phyloP scores from a whole-genome alignment of 2,329 filamentous ascomycete species.

The Nigrospora sphaerica region DNA sequence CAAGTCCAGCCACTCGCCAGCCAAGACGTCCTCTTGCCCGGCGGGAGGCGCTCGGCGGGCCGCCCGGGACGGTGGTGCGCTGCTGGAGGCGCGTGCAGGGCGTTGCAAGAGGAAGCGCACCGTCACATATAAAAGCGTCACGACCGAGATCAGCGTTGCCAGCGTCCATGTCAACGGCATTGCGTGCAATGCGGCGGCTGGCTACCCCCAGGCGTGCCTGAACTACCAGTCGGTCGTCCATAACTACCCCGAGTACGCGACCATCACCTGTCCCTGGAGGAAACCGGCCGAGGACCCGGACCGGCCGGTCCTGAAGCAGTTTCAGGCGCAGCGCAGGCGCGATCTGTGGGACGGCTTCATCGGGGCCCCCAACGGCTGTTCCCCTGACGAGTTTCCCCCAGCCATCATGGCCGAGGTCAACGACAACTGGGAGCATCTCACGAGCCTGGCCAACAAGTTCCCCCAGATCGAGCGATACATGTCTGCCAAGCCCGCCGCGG shows the following conservation, averaged over 20 bases:
- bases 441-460: neutral
- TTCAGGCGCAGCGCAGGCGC: neutral
- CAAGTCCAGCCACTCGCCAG: neutral
- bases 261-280: neutral
- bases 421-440: neutral
- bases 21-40: too few species aligned
- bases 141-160: neutral
- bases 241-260: neutral
- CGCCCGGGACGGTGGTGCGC: too few species aligned
- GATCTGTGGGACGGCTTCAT: neutral
- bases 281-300: neutral
- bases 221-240: slow-evolving; percentile 1
- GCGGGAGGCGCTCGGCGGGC: too few species aligned
- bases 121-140: neutral
- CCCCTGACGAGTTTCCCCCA: neutral
- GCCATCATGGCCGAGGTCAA: neutral
- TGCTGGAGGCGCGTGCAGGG: too few species aligned
- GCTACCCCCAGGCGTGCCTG: neutral
- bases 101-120: neutral
- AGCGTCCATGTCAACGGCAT: neutral
- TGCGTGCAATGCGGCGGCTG: neutral
- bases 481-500: too few species aligned
- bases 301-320: neutral
- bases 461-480: too few species aligned
- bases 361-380: neutral